phyloP scores from a whole-genome alignment of 257 asterid species.

The Solanum chiquidenum region DNA sequence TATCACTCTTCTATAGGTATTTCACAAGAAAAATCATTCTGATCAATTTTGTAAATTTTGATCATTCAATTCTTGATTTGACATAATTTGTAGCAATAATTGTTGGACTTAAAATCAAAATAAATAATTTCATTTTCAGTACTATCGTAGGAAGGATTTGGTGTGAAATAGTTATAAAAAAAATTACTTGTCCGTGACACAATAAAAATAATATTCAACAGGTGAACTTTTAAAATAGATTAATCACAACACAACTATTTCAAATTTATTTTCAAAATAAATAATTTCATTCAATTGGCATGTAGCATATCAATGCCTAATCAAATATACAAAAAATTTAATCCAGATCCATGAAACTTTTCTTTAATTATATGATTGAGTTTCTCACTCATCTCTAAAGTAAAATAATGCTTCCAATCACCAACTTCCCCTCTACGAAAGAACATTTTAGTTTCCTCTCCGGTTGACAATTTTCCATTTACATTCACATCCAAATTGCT shows the following conservation, averaged over 20 bases:
- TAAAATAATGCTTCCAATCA: conserved; percentile 1
- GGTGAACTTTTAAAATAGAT: background rate
- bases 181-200: background rate
- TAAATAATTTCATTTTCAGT: background rate
- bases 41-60: too few species aligned
- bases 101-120: background rate
- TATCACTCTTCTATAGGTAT: background rate
- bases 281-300: background rate
- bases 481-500: background rate
- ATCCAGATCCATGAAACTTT: background rate
- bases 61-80: background rate
- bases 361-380: background rate
- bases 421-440: conserved; percentile 2
- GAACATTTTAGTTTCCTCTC: background rate
- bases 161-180: background rate
- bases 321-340: background rate
- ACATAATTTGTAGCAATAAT: background rate
- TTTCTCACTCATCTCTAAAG: background rate
- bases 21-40: background rate
- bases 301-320: background rate
- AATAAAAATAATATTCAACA: background rate
- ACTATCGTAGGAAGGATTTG: background rate
- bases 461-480: background rate
- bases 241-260: background rate
- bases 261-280: background rate